A percentile compares a stretch with the other conserved stretches of the same genome.
Conservation (phyloP, 2,329 filamentous ascomycete genomes). For the Pseudogymnoascus sp. region DNA sequence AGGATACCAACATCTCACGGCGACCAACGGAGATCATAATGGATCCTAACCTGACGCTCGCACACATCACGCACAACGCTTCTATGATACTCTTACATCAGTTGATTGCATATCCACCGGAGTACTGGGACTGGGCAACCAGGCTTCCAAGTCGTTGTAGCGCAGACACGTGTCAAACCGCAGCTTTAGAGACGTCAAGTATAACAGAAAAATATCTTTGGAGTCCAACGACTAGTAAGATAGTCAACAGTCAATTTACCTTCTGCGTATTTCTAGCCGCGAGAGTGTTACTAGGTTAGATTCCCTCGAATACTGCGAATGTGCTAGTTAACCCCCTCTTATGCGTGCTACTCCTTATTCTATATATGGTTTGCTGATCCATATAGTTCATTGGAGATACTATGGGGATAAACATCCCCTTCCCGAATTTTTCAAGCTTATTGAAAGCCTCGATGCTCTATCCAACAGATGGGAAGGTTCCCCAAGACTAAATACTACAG, state of each 20-base stretch:
- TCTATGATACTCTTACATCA: conserved; percentile 31
- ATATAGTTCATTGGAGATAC: conserved; percentile 22
- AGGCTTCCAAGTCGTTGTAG: conserved; percentile 25
- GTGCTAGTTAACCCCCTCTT: neutral
- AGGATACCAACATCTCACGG: conserved; percentile 28
- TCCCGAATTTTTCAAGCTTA: conserved; percentile 22
- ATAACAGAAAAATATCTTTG: conserved; percentile 28
- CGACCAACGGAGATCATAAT: conserved; percentile 24
- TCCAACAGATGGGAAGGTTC: conserved; percentile 19
- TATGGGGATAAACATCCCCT: conserved; percentile 18
- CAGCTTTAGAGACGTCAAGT: conserved; percentile 26
- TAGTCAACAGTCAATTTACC: conserved; percentile 23
- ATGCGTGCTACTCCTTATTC: neutral
- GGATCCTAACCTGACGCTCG: conserved; percentile 31
- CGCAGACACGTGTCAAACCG: conserved; percentile 28
- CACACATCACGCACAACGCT: conserved; percentile 30
- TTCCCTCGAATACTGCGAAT: too few relatives aligned
- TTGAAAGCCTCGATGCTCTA: conserved; percentile 22
- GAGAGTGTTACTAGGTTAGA: conserved; percentile 26
- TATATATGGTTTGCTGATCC: neutral
- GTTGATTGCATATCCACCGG: conserved; percentile 27
- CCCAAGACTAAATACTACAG: conserved; percentile 9
- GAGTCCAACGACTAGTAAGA: conserved; percentile 17
- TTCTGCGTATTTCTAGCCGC: conserved; percentile 29
- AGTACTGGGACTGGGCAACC: conserved; percentile 20